Evolutionary conservation across 2,329 filamentous ascomycete species (phyloP).

Genomic region (Cercospora sp.): DNA sequence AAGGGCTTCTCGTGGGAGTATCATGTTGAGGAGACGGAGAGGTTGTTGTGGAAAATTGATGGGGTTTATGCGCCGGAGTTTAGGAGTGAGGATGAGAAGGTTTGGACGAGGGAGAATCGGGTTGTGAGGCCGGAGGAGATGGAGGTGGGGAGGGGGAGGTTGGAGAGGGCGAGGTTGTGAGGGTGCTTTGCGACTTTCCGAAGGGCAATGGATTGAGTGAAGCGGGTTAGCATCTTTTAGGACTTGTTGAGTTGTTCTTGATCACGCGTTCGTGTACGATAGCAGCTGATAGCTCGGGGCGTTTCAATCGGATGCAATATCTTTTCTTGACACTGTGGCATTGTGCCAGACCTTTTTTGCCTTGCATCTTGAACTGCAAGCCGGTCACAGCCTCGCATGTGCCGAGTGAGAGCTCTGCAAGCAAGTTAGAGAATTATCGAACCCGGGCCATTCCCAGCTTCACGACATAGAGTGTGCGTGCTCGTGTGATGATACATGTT

Average conservation of each 20-base stretch:
- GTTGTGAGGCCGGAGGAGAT: constrained; percentile 21
- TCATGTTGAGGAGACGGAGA: constrained; percentile 46
- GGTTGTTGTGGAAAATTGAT: constrained; percentile 48
- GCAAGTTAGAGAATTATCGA: background rate
- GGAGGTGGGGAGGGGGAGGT: constrained; percentile 10
- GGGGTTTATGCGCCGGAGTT: constrained; percentile 43
- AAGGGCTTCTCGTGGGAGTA: constrained; percentile 48
- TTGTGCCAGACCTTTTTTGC: no score
- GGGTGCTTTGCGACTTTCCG: no score
- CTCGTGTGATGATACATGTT: background rate
- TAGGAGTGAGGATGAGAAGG: constrained; percentile 37
- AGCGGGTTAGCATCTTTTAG: background rate
- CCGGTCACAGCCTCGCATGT: background rate
- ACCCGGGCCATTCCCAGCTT: background rate
- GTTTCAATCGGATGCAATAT: background rate
- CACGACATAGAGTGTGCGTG: background rate
- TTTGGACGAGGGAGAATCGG: constrained; percentile 26
- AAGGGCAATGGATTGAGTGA: background rate
- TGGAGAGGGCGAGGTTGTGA: background rate
- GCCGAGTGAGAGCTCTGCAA: background rate
- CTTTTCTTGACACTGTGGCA: no score
- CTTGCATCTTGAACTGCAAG: background rate
- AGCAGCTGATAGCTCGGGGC: background rate
- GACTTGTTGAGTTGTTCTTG: no score
- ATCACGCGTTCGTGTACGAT: background rate